Conservation (phyloP, 2,329 filamentous ascomycete genomes). For the Helicocarpus griseus region DNA sequence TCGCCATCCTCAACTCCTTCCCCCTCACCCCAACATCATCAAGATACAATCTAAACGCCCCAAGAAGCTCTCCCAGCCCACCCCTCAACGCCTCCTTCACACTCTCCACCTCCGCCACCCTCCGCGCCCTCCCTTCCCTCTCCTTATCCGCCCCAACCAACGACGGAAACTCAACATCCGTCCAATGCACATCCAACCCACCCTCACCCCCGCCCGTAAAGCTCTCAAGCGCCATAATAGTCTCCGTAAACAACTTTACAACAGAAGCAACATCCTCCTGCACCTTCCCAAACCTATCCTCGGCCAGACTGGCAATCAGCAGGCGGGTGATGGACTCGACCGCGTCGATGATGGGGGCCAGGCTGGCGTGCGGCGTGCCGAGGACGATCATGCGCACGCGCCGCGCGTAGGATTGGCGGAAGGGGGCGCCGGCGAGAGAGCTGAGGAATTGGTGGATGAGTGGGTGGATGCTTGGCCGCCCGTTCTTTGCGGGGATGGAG, state of each 20-base stretch:
- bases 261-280: slow-evolving; percentile 67
- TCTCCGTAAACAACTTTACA: slow-evolving; percentile 60
- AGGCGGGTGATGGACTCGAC: slow-evolving; percentile 60
- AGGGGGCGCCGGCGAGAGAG: slow-evolving; percentile 53
- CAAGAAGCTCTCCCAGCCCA: slow-evolving; percentile 56
- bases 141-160: slow-evolving; percentile 24
- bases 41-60: slow-evolving; percentile 65
- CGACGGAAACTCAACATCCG: slow-evolving; percentile 52
- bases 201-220: slow-evolving; percentile 45
- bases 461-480: slow-evolving; percentile 28
- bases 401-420: slow-evolving; percentile 60
- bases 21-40: slow-evolving; percentile 58
- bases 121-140: slow-evolving; percentile 26
- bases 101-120: slow-evolving; percentile 57
- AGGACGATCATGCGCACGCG: slow-evolving; percentile 59
- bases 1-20: slow-evolving; percentile 64
- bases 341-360: slow-evolving; percentile 60
- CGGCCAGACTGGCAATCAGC: slow-evolving; percentile 61
- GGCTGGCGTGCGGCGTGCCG: slow-evolving; percentile 62
- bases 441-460: slow-evolving; percentile 40
- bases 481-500: slow-evolving; percentile 40
- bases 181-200: slow-evolving; percentile 61
- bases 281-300: slow-evolving; percentile 82
- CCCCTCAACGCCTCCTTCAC: slow-evolving; percentile 56
- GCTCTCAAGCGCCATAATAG: slow-evolving; percentile 58